These are phyloP conservation scores for Colletotrichum eremochloae DNA, from an alignment of 2,329 filamentous ascomycete species.

Conservation along the genomic window DNA sequence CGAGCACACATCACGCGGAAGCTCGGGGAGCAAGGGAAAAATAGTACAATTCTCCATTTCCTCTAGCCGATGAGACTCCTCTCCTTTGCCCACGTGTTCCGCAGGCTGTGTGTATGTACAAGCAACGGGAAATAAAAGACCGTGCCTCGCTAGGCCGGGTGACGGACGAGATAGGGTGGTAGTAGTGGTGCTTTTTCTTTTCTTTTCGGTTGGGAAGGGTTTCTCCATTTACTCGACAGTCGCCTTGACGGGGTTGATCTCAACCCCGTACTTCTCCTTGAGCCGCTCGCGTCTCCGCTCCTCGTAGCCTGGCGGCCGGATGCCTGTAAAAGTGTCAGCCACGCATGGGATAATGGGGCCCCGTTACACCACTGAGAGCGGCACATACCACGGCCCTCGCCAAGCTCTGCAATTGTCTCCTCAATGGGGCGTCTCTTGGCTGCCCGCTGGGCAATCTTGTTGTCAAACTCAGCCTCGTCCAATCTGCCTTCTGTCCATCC, in stretches of 20 bases:
- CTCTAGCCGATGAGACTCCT: conserved; percentile 43
- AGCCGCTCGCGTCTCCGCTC: conserved; percentile 86
- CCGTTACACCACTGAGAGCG: neutral
- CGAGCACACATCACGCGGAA: conserved; percentile 41
- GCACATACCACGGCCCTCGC: conserved; percentile 85
- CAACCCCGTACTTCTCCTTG: conserved; percentile 89
- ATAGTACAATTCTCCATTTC: conserved; percentile 53
- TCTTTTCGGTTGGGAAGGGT: neutral
- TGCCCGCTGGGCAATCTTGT: conserved; percentile 80
- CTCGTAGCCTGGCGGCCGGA: conserved; percentile 84
- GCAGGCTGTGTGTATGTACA: conserved; percentile 44
- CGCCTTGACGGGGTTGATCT: conserved; percentile 77
- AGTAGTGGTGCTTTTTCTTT: conserved; percentile 6
- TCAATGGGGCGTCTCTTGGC: conserved; percentile 80
- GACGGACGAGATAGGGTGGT: conserved; percentile 7
- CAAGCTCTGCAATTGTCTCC: conserved; percentile 84
- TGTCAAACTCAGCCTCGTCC: conserved; percentile 78
- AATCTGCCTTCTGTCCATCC: conserved; percentile 58
- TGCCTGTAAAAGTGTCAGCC: conserved; percentile 66
- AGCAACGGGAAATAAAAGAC: conserved; percentile 41
- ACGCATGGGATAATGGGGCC: neutral
- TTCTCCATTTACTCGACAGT: conserved; percentile 55
- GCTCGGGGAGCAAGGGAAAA: conserved; percentile 39
- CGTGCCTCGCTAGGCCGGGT: conserved; percentile 33
- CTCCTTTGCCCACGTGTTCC: conserved; percentile 34